Conservation (phyloP, 352 stramenopile species). For the Elongisporangium undulatum region DNA sequence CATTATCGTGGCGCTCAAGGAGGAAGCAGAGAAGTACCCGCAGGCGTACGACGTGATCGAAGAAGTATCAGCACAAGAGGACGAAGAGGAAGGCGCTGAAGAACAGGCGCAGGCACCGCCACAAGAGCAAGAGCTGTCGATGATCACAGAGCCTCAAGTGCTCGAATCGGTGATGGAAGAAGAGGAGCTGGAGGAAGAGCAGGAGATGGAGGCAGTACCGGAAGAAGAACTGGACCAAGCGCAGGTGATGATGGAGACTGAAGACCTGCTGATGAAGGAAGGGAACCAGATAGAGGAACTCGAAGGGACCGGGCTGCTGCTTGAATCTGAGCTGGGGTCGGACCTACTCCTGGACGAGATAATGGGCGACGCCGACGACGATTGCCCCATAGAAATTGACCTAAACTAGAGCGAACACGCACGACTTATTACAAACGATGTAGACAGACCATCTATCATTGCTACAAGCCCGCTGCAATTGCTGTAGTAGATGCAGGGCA, state of each 20-base stretch:
- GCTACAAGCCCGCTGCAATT: no score
- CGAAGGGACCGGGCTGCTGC: neutral
- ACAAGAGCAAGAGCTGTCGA: neutral
- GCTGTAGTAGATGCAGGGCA: neutral
- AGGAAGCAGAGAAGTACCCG: constrained; percentile 47
- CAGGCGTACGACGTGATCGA: constrained; percentile 70
- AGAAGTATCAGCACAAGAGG: constrained; percentile 18
- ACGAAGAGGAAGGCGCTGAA: constrained; percentile 4
- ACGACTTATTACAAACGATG: neutral
- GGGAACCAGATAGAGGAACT: neutral
- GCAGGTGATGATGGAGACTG: no score
- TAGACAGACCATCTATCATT: no score
- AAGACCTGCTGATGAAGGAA: neutral
- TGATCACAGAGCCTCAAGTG: neutral
- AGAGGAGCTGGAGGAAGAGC: neutral
- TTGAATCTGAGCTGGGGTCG: neutral
- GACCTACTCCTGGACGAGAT: neutral
- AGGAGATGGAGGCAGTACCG: neutral
- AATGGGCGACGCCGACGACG: neutral
- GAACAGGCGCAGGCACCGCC: neutral
- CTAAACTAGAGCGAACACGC: neutral
- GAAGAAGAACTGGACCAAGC: neutral
- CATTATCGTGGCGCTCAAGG: constrained; percentile 44
- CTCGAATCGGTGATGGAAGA: neutral
- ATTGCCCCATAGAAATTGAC: neutral